Conservation (phyloP, 495 filamentous ascomycete species). For the Oleoguttula mirabilis region DNA sequence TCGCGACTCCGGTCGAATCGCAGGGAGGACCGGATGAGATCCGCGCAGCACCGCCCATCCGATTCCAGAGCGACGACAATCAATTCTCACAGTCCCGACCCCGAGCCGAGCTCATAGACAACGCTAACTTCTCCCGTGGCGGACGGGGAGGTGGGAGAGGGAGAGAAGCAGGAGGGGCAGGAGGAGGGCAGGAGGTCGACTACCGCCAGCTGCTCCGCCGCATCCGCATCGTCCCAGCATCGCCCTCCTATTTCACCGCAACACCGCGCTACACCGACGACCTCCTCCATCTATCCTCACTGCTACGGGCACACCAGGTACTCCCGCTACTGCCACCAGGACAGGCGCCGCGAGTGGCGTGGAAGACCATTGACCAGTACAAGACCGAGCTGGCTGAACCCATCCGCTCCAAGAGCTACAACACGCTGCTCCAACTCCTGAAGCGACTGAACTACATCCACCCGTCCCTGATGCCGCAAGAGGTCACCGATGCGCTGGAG, state of each 20-base stretch:
- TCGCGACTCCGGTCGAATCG: constrained; percentile 9
- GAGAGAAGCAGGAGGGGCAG: background rate
- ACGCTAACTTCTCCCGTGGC: background rate
- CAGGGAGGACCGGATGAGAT: constrained; percentile 4
- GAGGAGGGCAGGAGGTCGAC: no score
- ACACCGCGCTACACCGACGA: constrained; percentile 77
- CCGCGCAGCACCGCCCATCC: constrained; percentile 15
- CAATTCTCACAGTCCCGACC: constrained; percentile 9
- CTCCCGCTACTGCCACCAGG: constrained; percentile 54
- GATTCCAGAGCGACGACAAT: constrained; percentile 10
- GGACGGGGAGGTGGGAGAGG: background rate
- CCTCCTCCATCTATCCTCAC: constrained; percentile 55
- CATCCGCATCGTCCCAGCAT: constrained; percentile 67
- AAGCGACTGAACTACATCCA: constrained; percentile 78
- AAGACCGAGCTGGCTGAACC: constrained; percentile 60
- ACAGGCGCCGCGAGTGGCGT: constrained; percentile 65
- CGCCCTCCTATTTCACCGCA: constrained; percentile 87
- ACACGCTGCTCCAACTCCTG: constrained; percentile 58
- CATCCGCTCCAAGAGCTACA: constrained; percentile 68
- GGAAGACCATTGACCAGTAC: constrained; percentile 71
- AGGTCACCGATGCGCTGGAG: constrained; percentile 50
- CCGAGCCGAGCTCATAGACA: constrained; percentile 3
- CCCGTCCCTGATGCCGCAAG: constrained; percentile 58
- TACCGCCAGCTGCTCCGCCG: constrained; percentile 29
- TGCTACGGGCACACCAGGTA: constrained; percentile 55